phyloP scores from a whole-genome alignment of 768 basidiomycete genomes.

The Lactarius tabidus region DNA sequence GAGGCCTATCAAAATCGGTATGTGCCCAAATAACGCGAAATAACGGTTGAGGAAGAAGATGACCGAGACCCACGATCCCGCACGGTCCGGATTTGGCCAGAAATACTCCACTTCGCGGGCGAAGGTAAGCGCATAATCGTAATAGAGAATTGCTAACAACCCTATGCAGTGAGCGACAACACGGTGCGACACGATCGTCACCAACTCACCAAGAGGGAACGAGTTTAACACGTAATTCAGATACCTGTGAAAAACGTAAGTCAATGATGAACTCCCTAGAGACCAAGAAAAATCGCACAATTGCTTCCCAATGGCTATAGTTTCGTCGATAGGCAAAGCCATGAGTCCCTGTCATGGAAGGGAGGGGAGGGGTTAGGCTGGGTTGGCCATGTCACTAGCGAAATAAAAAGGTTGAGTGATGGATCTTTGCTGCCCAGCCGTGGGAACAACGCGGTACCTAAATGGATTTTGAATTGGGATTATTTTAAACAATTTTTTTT shows the following conservation, averaged over 20 bases:
- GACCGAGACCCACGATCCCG: conserved; percentile 2
- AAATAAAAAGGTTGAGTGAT: no score
- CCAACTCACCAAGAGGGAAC: not conserved
- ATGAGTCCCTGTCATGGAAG: not conserved
- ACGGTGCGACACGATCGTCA: not conserved
- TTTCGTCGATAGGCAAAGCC: not conserved
- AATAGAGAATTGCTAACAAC: conserved; percentile 24
- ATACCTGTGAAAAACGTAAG: not conserved
- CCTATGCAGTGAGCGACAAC: no score
- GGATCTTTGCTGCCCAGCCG: no score
- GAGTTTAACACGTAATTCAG: not conserved
- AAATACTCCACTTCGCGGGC: conserved; percentile 24
- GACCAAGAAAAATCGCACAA: not conserved
- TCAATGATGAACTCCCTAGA: not conserved
- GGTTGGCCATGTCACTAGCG: no score
- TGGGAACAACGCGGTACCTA: no score
- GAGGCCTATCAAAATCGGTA: conserved; percentile 15
- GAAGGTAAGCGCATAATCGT: conserved; percentile 27
- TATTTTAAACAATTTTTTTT: no score
- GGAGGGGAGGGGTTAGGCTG: not conserved
- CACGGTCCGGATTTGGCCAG: conserved; percentile 12
- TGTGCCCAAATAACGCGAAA: conserved; percentile 19
- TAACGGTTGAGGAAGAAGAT: conserved; percentile 28
- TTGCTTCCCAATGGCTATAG: not conserved
- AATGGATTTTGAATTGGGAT: no score